These are phyloP conservation scores for Leccinum arenicola DNA, from an alignment of 768 basidiomycete species.

Conservation along the genomic window DNA sequence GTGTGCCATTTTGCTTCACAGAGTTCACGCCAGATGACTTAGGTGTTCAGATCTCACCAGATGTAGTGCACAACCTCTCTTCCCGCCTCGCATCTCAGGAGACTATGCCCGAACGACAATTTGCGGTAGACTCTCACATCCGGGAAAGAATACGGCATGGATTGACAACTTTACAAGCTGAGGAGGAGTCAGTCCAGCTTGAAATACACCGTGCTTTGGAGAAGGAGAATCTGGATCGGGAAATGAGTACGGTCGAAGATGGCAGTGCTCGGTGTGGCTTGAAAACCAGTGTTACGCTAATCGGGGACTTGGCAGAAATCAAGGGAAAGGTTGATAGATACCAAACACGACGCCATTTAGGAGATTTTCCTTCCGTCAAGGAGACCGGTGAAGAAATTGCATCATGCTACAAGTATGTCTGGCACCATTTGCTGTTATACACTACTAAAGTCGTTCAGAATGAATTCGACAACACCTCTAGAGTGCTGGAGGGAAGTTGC, in stretches of 20 bases:
- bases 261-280: slow-evolving; percentile 40
- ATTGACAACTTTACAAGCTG: slow-evolving; percentile 57
- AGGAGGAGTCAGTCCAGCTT: slow-evolving; percentile 65
- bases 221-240: slow-evolving; percentile 84
- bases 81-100: slow-evolving; percentile 58
- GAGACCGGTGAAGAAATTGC: slow-evolving; percentile 57
- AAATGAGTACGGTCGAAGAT: slow-evolving; percentile 52
- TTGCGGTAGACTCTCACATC: slow-evolving; percentile 70
- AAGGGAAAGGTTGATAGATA: slow-evolving; percentile 70
- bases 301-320: slow-evolving; percentile 76
- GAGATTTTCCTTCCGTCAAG: slow-evolving; percentile 55
- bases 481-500: slow-evolving; percentile 75
- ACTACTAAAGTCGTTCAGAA: slow-evolving; percentile 20
- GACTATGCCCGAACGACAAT: slow-evolving; percentile 66
- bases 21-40: not conserved
- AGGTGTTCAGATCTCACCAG: slow-evolving; percentile 67
- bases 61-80: slow-evolving; percentile 76
- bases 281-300: slow-evolving; percentile 58
- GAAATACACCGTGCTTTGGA: slow-evolving; percentile 80
- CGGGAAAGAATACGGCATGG: slow-evolving; percentile 70
- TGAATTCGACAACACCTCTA: slow-evolving; percentile 51
- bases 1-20: slow-evolving; percentile 30
- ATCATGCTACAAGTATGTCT: slow-evolving; percentile 67
- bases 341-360: slow-evolving; percentile 52
- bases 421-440: not conserved